A percentile compares a stretch with the other conserved stretches of the same genome.
Evolutionary conservation across 2,329 filamentous ascomycete species (phyloP).

Genomic region (Stylonectria norvegica): DNA sequence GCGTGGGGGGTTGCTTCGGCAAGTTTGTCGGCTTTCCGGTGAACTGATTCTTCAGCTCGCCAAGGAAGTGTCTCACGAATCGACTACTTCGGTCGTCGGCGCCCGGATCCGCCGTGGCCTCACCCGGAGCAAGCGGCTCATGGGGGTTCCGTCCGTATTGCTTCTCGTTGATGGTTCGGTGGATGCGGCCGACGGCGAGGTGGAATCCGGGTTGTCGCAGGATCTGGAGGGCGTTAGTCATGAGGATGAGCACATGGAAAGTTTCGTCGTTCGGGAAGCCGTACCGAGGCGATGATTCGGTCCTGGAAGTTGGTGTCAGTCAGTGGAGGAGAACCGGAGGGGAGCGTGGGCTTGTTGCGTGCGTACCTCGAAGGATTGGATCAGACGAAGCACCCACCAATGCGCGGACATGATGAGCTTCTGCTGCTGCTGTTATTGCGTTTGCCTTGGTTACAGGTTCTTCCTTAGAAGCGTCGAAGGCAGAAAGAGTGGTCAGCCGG

Average conservation of each 20-base stretch:
- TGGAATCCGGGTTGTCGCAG: slow-evolving; percentile 51
- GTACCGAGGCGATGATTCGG: slow-evolving; percentile 33
- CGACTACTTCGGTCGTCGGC: slow-evolving; percentile 16
- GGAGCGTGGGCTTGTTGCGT: rapidly evolving
- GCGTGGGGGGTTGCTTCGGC: slow-evolving; percentile 26
- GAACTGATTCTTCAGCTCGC: slow-evolving; percentile 50
- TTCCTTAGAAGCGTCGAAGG: too few species aligned
- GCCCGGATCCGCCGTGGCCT: slow-evolving; percentile 45
- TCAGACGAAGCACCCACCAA: slow-evolving; percentile 33
- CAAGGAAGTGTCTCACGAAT: slow-evolving; percentile 47
- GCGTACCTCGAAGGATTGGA: slow-evolving; percentile 34
- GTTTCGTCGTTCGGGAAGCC: slow-evolving; percentile 4
- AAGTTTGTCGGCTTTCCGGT: slow-evolving; percentile 43
- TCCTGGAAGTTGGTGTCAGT: slow-evolving; percentile 32
- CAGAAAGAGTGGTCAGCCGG: too few species aligned
- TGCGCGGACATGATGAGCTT: slow-evolving; percentile 29
- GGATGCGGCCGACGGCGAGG: slow-evolving; percentile 50
- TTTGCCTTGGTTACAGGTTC: too few species aligned
- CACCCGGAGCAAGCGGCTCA: slow-evolving; percentile 49
- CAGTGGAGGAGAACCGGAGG: slow-evolving; percentile 5
- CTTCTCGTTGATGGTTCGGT: slow-evolving; percentile 47
- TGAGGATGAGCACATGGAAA: not conserved
- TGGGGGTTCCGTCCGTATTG: slow-evolving; percentile 48
- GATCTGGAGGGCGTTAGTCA: slow-evolving; percentile 35
- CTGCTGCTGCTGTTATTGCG: too few species aligned